These are phyloP conservation scores for Mycosphaerelloides madeirae DNA, from an alignment of 2,329 filamentous ascomycete genomes.

Conservation along the genomic window DNA sequence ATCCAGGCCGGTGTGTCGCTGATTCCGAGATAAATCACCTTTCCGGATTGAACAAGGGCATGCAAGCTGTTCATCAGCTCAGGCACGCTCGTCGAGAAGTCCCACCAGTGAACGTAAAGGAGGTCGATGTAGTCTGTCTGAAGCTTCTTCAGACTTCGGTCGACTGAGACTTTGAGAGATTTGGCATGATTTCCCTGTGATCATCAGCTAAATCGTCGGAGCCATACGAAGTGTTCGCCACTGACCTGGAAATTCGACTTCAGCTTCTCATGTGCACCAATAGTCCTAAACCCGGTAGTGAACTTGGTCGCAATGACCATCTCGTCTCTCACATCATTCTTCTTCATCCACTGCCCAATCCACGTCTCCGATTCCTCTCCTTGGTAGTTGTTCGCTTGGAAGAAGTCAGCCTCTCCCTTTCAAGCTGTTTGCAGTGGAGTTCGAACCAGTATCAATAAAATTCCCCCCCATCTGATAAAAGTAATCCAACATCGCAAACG, in stretches of 20 bases:
- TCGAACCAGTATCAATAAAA: constrained; percentile 5
- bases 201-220: not conserved
- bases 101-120: constrained; percentile 49
- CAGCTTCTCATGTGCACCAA: constrained; percentile 9
- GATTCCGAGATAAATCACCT: constrained; percentile 64
- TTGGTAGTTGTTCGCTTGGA: constrained; percentile 33
- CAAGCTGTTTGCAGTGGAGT: not conserved
- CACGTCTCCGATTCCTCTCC: constrained; percentile 32
- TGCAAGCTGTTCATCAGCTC: constrained; percentile 68
- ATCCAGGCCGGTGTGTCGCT: constrained; percentile 65
- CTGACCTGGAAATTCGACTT: constrained; percentile 17
- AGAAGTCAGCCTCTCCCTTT: not conserved
- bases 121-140: constrained; percentile 66
- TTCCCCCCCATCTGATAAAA: constrained; percentile 26
- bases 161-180: constrained; percentile 50
- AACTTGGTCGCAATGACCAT: constrained; percentile 61
- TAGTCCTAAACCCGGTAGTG: constrained; percentile 51
- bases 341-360: constrained; percentile 31
- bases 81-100: constrained; percentile 58
- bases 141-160: constrained; percentile 43
- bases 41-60: constrained; percentile 54
- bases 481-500: constrained; percentile 32
- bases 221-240: not conserved
- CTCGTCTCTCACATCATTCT: constrained; percentile 16
- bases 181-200: constrained; percentile 56